Evolutionary conservation across 805 yeast genomes (phyloP).

Genomic region (Yarrowia phangngaensis): DNA sequence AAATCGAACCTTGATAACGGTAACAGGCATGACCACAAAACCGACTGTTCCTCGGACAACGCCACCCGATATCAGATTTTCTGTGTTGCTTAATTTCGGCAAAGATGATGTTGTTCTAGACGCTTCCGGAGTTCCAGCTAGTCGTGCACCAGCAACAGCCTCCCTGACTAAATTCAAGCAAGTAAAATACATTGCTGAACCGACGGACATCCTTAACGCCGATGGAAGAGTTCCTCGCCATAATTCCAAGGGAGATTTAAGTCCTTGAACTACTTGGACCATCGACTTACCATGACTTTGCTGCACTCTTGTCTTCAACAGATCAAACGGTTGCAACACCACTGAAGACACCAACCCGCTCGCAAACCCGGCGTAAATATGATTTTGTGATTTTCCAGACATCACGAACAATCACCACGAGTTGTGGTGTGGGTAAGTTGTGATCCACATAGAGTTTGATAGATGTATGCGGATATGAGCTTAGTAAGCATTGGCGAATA

Average conservation of each 20-base stretch:
- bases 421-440: no score
- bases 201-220: conserved; percentile 82
- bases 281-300: conserved; percentile 42
- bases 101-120: conserved; percentile 38
- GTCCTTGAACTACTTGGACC: conserved; percentile 32
- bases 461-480: no score
- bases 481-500: no score
- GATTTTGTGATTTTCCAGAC: conserved; percentile 37
- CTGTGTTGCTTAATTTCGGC: conserved; percentile 67
- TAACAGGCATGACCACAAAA: conserved; percentile 86
- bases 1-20: conserved; percentile 81
- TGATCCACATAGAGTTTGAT: no score
- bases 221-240: conserved; percentile 97
- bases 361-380: conserved; percentile 72
- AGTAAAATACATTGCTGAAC: conserved; percentile 82
- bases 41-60: conserved; percentile 79
- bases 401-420: background rate
- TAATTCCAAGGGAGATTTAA: conserved; percentile 44
- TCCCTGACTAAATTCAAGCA: conserved; percentile 61
- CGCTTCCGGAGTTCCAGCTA: conserved; percentile 28
- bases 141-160: conserved; percentile 41
- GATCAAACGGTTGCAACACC: conserved; percentile 80
- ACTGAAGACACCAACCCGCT: conserved; percentile 84
- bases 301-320: conserved; percentile 82
- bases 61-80: conserved; percentile 74